phyloP scores from a whole-genome alignment of 495 filamentous ascomycete species.

The Penicillium nucicola region DNA sequence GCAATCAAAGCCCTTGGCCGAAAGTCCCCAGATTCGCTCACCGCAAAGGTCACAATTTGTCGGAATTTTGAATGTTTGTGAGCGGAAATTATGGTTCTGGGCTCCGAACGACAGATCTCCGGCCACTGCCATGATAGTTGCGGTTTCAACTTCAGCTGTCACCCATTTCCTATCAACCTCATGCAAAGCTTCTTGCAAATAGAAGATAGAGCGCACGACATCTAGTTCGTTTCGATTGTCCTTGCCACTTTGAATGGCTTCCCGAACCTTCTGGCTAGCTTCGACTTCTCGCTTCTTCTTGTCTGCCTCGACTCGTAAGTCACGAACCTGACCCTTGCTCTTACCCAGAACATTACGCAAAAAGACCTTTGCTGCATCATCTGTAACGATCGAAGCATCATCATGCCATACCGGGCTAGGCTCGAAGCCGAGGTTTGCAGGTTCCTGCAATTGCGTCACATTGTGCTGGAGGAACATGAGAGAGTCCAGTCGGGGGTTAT shows the following conservation, averaged over 20 bases:
- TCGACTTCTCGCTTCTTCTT: conserved; percentile 83
- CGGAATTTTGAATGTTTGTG: conserved; percentile 96
- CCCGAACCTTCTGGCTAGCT: conserved; percentile 62
- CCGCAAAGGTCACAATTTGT: conserved; percentile 97
- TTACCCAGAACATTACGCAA: conserved; percentile 88
- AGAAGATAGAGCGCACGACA: conserved; percentile 71
- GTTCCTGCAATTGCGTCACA: conserved; percentile 74
- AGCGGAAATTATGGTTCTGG: conserved; percentile 93
- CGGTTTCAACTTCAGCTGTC: conserved; percentile 87
- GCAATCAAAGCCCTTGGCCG: conserved; percentile 93
- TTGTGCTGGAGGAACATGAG: conserved; percentile 98
- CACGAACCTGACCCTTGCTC: conserved; percentile 76
- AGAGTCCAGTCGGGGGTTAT: conserved; percentile 83
- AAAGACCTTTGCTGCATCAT: conserved; percentile 84
- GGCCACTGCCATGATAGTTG: conserved; percentile 78
- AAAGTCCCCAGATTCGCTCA: conserved; percentile 93
- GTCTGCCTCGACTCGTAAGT: conserved; percentile 76
- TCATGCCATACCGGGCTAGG: conserved; percentile 98
- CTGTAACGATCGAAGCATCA: conserved; percentile 74
- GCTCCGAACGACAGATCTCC: conserved; percentile 90
- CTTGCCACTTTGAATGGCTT: conserved; percentile 72
- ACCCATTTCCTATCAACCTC: conserved; percentile 82
- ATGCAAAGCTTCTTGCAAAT: conserved; percentile 77
- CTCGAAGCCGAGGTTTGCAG: conserved; percentile 80
- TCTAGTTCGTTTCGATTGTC: conserved; percentile 84